Conservation (phyloP, 1,284 basidiomycete genomes). For the Hemileia vastatrix region DNA sequence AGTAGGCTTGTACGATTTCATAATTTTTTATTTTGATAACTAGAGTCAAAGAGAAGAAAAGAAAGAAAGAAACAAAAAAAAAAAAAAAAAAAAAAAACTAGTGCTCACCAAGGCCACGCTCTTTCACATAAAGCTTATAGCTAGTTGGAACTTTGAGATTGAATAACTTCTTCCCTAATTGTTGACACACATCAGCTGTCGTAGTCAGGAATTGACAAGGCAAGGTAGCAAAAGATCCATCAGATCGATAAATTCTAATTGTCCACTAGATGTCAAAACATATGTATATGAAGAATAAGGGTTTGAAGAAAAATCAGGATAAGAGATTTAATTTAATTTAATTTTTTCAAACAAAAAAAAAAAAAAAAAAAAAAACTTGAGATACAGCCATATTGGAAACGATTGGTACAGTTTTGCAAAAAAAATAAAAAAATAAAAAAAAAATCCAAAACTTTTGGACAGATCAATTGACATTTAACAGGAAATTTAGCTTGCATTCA, state of each 20-base stretch:
- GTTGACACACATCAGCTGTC: constrained; percentile 59
- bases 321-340: no score
- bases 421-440: no score
- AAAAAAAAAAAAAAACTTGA: no score
- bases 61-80: not conserved
- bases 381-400: no score
- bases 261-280: constrained; percentile 17
- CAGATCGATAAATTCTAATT: constrained; percentile 67
- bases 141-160: constrained; percentile 48
- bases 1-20: not conserved
- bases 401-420: no score
- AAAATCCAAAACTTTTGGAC: no score
- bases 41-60: not conserved
- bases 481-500: no score
- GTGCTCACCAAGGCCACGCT: constrained; percentile 66
- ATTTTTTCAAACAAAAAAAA: no score
- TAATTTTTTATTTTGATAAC: no score
- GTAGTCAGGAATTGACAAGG: constrained; percentile 59
- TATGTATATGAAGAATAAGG: no score
- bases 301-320: no score
- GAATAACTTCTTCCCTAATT: constrained; percentile 53
- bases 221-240: constrained; percentile 64
- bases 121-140: constrained; percentile 70
- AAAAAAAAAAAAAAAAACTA: constrained; percentile 24
- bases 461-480: no score